Evolutionary conservation across 148 eudicot species (phyloP), one percentile per base, ranked within the genome.

Genomic region (Rhododendron mucronatum): DNA sequence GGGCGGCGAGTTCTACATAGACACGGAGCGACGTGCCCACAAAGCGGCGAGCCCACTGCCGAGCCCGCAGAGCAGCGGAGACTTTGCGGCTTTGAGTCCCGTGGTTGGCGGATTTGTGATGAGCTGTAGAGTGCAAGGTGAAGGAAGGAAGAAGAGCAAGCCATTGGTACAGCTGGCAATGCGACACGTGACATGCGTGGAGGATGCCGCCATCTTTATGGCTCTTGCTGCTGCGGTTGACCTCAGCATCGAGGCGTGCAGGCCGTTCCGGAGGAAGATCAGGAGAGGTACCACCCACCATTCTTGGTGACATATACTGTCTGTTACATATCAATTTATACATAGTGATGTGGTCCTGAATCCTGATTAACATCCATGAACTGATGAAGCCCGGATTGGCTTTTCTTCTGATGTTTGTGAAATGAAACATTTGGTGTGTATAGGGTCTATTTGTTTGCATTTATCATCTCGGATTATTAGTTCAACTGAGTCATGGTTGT

Each of bases 161-260:
- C 94, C 94, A 0, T 28, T 90, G 82, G 93, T 92, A 37, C 94
- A 92, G 44, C 86, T 92, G 15, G 94, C 94, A 1, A 91, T 92
- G 93, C 84, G 94, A 73, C 94, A 92, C 10, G 91, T 92, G 69
- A 92, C 91, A 4, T 92, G 94, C 23, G 91, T 92, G 41, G 94
- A 92, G 85, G 94, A 92, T 63, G 94, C 94, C 0, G 94, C 94
- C 39, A 92, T 92, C 21, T 92, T 92, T 44, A 92, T 92, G 94
- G 93, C 94, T 53, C 90, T 92, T 35, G 94, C 94, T 16, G 94
- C 90, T 13, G 94, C 93, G 16, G 94, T 92, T 55, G 90, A 92
- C 86, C 93, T 92, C 74, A 92, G 94, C 85, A 86, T 92, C 12
- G 94, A 92, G 84, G 94, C 93, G 0, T 92, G 94, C 39, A 86